Conservation (phyloP, 441 rosid species). For the Brassica hybrid region DNA sequence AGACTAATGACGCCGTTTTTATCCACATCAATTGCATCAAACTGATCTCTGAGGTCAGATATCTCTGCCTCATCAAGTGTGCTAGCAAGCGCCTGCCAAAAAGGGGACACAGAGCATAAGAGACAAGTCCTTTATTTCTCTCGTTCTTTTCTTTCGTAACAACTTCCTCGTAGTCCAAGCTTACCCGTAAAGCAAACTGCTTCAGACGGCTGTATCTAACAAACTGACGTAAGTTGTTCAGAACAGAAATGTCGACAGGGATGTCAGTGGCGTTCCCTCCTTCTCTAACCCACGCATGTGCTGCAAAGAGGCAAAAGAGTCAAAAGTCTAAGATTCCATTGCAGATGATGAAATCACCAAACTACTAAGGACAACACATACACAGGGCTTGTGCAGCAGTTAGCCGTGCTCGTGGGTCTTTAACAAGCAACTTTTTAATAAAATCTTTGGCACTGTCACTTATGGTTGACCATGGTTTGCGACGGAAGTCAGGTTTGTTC, state of each 20-base stretch:
- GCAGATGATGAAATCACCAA: slow-evolving; percentile 11
- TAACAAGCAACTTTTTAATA: slow-evolving; percentile 86
- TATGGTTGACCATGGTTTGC: slow-evolving; percentile 95
- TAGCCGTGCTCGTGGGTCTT: slow-evolving; percentile 92
- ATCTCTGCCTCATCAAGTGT: slow-evolving; percentile 91
- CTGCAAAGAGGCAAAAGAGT: slow-evolving; percentile 53
- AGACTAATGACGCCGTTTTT: slow-evolving; percentile 96
- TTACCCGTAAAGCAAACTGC: slow-evolving; percentile 97
- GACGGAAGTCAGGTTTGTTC: slow-evolving; percentile 93
- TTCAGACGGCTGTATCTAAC: slow-evolving; percentile 94
- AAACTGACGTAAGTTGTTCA: slow-evolving; percentile 89
- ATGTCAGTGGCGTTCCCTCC: slow-evolving; percentile 97
- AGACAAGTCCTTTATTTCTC: slow-evolving; percentile 8
- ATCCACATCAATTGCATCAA: slow-evolving; percentile 96
- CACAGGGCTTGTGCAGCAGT: slow-evolving; percentile 99
- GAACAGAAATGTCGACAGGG: slow-evolving; percentile 95
- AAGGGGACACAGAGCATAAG: slow-evolving; percentile 25
- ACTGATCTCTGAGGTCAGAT: slow-evolving; percentile 90
- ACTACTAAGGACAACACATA: slow-evolving; percentile 43
- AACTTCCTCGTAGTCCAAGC: slow-evolving; percentile 2
- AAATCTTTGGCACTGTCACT: slow-evolving; percentile 93
- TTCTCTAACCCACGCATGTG: slow-evolving; percentile 99
- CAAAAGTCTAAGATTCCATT: background rate
- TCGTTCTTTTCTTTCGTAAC: background rate
- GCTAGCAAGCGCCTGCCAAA: slow-evolving; percentile 89